phyloP scores from a whole-genome alignment of 805 yeast species.

The Sugiyamaella floridensis region DNA sequence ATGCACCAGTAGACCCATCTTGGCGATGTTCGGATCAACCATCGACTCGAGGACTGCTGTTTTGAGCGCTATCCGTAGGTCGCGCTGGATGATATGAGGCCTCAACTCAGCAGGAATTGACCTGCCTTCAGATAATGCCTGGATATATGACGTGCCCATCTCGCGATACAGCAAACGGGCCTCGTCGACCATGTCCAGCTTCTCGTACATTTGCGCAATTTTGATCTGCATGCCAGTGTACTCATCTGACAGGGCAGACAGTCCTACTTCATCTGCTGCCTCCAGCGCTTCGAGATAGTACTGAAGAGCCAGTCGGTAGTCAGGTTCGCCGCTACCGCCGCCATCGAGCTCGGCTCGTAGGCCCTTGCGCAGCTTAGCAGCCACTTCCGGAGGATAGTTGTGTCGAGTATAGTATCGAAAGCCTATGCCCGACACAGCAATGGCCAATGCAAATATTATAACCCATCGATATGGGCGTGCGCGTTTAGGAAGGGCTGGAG shows the following conservation, averaged over 20 bases:
- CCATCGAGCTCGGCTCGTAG: slow-evolving; percentile 78
- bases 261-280: slow-evolving; percentile 47
- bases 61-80: slow-evolving; percentile 60
- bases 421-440: slow-evolving; percentile 11
- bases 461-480: slow-evolving; percentile 14
- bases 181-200: slow-evolving; percentile 51
- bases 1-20: slow-evolving; percentile 55
- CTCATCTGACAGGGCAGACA: slow-evolving; percentile 62
- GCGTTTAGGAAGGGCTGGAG: neutral
- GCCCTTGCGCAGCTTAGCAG: slow-evolving; percentile 63
- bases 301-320: slow-evolving; percentile 61
- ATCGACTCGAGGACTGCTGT: slow-evolving; percentile 49
- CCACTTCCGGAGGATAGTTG: slow-evolving; percentile 53
- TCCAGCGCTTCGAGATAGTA: slow-evolving; percentile 69
- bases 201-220: slow-evolving; percentile 79
- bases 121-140: slow-evolving; percentile 42
- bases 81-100: slow-evolving; percentile 60
- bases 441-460: slow-evolving; percentile 8
- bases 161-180: slow-evolving; percentile 66
- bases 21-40: slow-evolving; percentile 42
- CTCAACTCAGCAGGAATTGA: slow-evolving; percentile 38
- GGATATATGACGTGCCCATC: slow-evolving; percentile 47
- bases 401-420: slow-evolving; percentile 25
- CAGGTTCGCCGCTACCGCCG: slow-evolving; percentile 40
- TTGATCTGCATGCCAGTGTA: slow-evolving; percentile 88